Evolutionary conservation across 306 rosid genomes (phyloP).

Genomic region (Vigna unguiculata): DNA sequence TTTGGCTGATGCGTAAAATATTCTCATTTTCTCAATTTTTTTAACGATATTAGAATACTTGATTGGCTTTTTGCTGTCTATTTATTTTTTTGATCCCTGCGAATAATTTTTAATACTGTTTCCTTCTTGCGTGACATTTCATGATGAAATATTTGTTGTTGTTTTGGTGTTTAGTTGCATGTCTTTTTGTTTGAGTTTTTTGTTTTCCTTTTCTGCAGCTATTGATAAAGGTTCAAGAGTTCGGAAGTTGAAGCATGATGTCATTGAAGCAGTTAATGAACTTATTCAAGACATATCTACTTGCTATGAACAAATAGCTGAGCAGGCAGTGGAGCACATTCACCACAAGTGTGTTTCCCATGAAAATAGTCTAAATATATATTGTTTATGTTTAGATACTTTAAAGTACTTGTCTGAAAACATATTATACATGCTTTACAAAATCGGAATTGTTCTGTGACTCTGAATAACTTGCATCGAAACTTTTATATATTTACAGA

Average conservation of each 20-base stretch:
- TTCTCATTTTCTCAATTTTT: not conserved
- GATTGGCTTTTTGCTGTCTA: constrained; percentile 10
- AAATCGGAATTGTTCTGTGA: constrained; percentile 29
- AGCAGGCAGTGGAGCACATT: constrained; percentile 98
- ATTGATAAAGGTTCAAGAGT: constrained; percentile 84
- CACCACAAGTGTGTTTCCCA: constrained; percentile 82
- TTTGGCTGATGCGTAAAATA: not conserved
- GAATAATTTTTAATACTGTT: constrained; percentile 19
- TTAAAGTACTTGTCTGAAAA: constrained; percentile 9
- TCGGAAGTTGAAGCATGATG: constrained; percentile 93
- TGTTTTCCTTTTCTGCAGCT: constrained; percentile 62
- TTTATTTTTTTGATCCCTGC: constrained; percentile 6
- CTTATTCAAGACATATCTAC: constrained; percentile 92
- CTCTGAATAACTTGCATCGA: constrained; percentile 24
- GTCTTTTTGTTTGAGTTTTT: constrained; percentile 7
- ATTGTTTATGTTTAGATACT: constrained; percentile 36
- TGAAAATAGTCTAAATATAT: constrained; percentile 28
- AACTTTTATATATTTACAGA: constrained; percentile 16
- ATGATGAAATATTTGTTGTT: constrained; percentile 30
- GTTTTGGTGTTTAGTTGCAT: constrained; percentile 23
- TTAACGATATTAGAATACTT: constrained; percentile 12
- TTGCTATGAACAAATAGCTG: constrained; percentile 94
- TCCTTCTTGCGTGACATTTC: constrained; percentile 37
- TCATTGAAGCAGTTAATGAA: constrained; percentile 95
- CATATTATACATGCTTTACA: constrained; percentile 35